Evolutionary conservation across 2,329 filamentous ascomycete genomes (phyloP).

Genomic region (Diaporthe sp.): DNA sequence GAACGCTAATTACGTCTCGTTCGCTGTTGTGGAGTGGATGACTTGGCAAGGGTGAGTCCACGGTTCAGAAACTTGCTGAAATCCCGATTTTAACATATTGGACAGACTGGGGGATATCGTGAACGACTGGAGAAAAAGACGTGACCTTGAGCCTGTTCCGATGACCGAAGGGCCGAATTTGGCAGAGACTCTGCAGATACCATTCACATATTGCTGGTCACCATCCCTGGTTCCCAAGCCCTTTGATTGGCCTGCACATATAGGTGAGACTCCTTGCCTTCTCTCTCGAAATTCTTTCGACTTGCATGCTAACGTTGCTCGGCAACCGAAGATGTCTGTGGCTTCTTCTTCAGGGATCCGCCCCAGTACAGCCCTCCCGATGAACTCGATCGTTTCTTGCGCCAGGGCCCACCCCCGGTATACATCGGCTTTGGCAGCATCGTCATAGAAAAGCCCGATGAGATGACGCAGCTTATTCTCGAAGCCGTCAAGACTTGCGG

Average conservation of each 20-base stretch:
- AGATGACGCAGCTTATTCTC: slow-evolving; percentile 56
- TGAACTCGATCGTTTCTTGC: background rate
- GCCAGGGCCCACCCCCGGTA: slow-evolving; percentile 55
- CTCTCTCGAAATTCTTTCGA: no score
- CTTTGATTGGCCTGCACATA: background rate
- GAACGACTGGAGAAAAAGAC: background rate
- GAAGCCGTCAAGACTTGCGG: slow-evolving; percentile 57
- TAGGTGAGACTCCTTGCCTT: background rate
- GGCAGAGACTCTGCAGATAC: background rate
- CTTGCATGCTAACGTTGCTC: no score
- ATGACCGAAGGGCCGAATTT: background rate
- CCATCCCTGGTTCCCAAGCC: background rate
- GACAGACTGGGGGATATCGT: background rate
- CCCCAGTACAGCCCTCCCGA: background rate
- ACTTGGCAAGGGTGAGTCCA: background rate
- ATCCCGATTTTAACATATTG: background rate
- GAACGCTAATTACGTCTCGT: background rate
- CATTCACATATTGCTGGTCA: slow-evolving; percentile 1
- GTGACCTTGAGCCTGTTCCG: background rate
- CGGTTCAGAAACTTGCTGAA: accelerated
- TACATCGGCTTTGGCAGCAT: slow-evolving; percentile 64
- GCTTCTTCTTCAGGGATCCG: slow-evolving; percentile 18
- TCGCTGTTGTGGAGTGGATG: background rate
- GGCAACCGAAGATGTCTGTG: background rate
- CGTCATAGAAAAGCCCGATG: slow-evolving; percentile 59